Base-by-base conservation (phyloP, 2,329 filamentous ascomycete genomes). In the Talaromyces pinophilus region DNA sequence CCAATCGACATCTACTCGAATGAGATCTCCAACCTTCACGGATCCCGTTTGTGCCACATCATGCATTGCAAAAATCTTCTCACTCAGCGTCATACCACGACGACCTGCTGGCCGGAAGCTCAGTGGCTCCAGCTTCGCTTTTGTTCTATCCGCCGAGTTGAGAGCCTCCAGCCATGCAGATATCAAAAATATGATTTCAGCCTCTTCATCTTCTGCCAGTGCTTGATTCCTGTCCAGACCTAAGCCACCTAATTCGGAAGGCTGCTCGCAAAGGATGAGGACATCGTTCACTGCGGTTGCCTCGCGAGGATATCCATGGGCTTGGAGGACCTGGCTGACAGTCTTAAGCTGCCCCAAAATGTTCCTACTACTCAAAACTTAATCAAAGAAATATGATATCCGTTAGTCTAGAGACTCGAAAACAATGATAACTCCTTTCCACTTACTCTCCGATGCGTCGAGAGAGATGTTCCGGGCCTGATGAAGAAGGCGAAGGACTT, bases 1-100 rank as follows among this genome's bases (percentile, higher is more conserved):
- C 81, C 82, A 84, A 67, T 84, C 81, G 0, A 83, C 76, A 25
- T 75, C 73, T 1, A 83, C 76, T 1, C 78, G 75, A 13, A 83
- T 78, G 3, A 79, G 73, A 17, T 81, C 77, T 0, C 81, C 81
- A 0, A 80, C 71, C 38, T 68, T 67, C 2, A 83, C 76, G 17
- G 68, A 76, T 0, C 76, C 77, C 19, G 71, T 73, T 1, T 72
- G 70, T 1, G 73, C 70, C 1, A 81, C 71, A 66, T 80, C 79
- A 69, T 82, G 81, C n/a, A 76, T 67, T 0, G 81, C 80, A 68
- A 83, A 80, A 46, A 83, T 82, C 71, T 83, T 83, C 68, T 83
- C 79, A 1, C 77, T 75, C 1, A 82, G 63, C 1, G 75, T 82
- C 81, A 84, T 83, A n/a, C 71, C 71, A n/a, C 67, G 55, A 19